These are phyloP conservation scores for Paratinospora sagittata DNA, from an alignment of 164 flowering plant species.

Conservation along the genomic window DNA sequence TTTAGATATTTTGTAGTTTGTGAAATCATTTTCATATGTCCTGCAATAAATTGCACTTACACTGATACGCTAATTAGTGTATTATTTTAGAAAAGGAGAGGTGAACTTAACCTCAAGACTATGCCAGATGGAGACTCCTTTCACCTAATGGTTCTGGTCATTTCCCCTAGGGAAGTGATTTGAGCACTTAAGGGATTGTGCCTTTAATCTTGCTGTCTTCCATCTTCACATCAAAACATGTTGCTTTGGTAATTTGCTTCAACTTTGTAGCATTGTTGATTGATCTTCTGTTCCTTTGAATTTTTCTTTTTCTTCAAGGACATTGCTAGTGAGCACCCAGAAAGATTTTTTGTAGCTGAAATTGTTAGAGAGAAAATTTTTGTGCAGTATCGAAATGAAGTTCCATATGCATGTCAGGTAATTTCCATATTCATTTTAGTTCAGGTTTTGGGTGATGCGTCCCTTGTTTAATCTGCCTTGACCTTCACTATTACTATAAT, in stretches of 20 bases:
- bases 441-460: background rate
- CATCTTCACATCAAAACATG: background rate
- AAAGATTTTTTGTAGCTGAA: conserved; percentile 90
- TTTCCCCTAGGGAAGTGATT: background rate
- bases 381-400: conserved; percentile 86
- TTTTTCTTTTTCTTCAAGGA: conserved; percentile 78
- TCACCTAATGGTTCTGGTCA: background rate
- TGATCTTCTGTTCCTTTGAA: conserved; percentile 3
- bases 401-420: conserved; percentile 99
- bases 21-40: too few relatives aligned
- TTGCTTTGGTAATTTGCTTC: background rate
- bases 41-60: background rate
- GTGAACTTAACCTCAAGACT: background rate
- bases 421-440: background rate
- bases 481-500: background rate
- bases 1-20: background rate
- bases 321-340: conserved; percentile 97
- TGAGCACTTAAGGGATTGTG: background rate
- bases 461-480: background rate
- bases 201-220: background rate
- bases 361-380: conserved; percentile 96
- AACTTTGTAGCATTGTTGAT: background rate
- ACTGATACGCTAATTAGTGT: too few relatives aligned
- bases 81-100: too few relatives aligned
- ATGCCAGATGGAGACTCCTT: background rate